Base-by-base conservation (phyloP, 2,329 filamentous ascomycete genomes). In the Fonsecaea pedrosoi region DNA sequence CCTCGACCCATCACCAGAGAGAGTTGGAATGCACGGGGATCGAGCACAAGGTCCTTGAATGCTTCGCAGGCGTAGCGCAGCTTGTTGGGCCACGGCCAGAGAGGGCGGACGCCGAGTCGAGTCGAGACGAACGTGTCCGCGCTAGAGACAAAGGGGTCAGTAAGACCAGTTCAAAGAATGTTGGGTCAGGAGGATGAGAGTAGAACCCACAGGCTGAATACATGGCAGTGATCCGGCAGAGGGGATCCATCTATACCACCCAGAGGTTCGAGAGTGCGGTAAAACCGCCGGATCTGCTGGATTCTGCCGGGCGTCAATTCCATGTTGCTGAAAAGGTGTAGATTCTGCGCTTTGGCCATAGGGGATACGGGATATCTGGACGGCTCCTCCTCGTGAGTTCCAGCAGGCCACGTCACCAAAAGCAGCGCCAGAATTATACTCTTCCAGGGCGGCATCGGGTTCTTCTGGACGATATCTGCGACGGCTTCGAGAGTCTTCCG, bases 51-150 rank as follows among this genome's bases (percentile, higher is more conserved):
- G 15, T 59, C 40, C 18, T 50, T 25, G 18, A 59, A 59, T 32
- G 40, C 54, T 34, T 53, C 48, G 6, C 54, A 53, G 10, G 35
- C 32, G 32, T 48, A 42, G 48, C 45, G 54, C 40, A 64, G 25
- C 5, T 56, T 18, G 15, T 32, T 48, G 25, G 62, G 62, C 54
- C 54, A 58, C 12, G 53, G 38, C 62, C 62, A 64, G 21, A 64
- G n/a, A 21, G 62, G 62, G n/a, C 62, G 62, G n/a, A 64, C 42
- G 34, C 62, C 54, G 21, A 64, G 62, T n/a, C 54, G 62, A 4
- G 54, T 45, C 6, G 54, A 8, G 13, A 59, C 62, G 21, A 64
- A 64, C 15, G 30, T 32, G 45, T 64, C 54, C 9, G 55, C 42
- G 34, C 62, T 64, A 15, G 45, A 35, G 10, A 25, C 5, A 12